Base-by-base conservation (phyloP, 2,329 filamentous ascomycete genomes). In the Madurella mycetomatis region DNA sequence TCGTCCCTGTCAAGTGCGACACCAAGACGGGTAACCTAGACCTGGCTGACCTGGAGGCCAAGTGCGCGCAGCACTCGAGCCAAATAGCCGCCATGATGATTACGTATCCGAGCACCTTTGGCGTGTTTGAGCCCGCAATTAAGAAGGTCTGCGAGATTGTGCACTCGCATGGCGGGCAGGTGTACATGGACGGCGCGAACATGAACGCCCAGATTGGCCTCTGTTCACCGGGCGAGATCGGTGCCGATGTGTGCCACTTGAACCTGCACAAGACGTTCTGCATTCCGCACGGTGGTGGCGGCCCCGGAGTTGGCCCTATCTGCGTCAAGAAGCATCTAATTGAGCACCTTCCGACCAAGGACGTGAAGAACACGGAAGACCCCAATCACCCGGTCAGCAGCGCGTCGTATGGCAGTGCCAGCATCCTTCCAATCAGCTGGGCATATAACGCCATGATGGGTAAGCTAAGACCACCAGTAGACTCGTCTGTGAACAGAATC, bases 241-340 rank as follows among this genome's bases (percentile, higher is more conserved):
- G 92, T 17, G 92, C 92, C 31, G 92, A 97, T 69, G 92, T 96
- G 40, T 97, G 92, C 80, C 92, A 96, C 76, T 79, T 97, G 56
- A 97, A 97, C 73, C 81, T 97, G 41, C 92, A 97, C 83, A 97
- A 97, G 82, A 97, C 92, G 2, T 97, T 97, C 79, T 97, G 92
- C 70, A 97, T 97, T 66, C 92, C 92, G 45, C 92, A 97, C 72
- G 92, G 92, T 52, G 92, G 92, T 60, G 92, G 92, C 61, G 92
- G 92, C 15, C 92, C 92, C 9, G 92, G 92, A 65, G 90, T 96
- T 39, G 92, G 92, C 2, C 92, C 92, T 50, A 95, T 97, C 62
- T 92, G 91, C 67, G 92, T 96, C 52, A 94, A 92, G 69, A 75
- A 84, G 57, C 89, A 95, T 66, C 83, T 97, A 47, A 74, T 81